Percentiles rank a stretch among this genome's conserved stretches.
Conservation (phyloP, 208 protist species). For the Porcisia hertigi region DNA sequence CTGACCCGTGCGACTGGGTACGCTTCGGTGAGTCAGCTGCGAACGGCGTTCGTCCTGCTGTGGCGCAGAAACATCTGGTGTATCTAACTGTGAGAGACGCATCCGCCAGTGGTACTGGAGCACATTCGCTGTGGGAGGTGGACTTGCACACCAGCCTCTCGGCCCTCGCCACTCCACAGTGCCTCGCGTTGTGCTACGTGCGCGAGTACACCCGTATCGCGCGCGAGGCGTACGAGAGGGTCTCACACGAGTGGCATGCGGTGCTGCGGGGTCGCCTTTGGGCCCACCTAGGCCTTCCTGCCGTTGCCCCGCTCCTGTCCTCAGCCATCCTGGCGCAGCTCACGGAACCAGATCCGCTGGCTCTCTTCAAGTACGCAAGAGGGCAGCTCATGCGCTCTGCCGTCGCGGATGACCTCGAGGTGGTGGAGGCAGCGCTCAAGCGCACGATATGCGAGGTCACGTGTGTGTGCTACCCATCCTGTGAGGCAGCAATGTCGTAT, state of each 20-base stretch:
- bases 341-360: slow-evolving; percentile 23
- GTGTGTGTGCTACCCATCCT: slow-evolving; percentile 39
- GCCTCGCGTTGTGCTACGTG: slow-evolving; percentile 45
- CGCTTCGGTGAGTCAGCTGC: slow-evolving; percentile 3
- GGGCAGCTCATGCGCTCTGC: slow-evolving; percentile 31
- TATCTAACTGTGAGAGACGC: slow-evolving; percentile 5
- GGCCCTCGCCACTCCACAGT: slow-evolving; percentile 24
- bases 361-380: slow-evolving; percentile 42
- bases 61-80: slow-evolving; percentile 14
- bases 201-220: slow-evolving; percentile 54
- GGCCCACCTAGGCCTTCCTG: slow-evolving; percentile 41
- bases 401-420: slow-evolving; percentile 40
- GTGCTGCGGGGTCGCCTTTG: slow-evolving; percentile 23
- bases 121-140: slow-evolving; percentile 26
- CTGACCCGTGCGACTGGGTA: not conserved
- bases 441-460: slow-evolving; percentile 24
- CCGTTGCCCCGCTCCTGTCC: slow-evolving; percentile 43
- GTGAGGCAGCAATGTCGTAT: slow-evolving; percentile 31
- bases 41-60: slow-evolving; percentile 10
- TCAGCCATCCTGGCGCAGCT: slow-evolving; percentile 65
- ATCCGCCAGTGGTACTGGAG: slow-evolving; percentile 1
- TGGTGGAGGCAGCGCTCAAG: slow-evolving; percentile 17
- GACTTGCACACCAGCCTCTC: slow-evolving; percentile 32
- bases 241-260: slow-evolving; percentile 27
- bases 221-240: slow-evolving; percentile 25